phyloP scores from a whole-genome alignment of 2,329 filamentous ascomycete genomes.

The Fusarium newnesense region DNA sequence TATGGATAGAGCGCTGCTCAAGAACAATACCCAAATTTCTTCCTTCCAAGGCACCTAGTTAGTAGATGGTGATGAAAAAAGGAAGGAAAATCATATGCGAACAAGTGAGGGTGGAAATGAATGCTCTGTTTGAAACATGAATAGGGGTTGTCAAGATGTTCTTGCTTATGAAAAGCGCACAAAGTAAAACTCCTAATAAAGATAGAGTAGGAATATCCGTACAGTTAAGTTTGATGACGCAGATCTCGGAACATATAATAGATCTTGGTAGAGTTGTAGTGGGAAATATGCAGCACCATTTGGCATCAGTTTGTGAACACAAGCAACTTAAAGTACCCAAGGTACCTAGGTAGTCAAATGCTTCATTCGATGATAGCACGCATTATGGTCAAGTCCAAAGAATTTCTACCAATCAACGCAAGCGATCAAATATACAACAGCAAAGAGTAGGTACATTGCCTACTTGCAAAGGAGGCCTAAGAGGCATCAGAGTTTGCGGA shows the following conservation, averaged over 20 bases:
- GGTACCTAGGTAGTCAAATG: background rate
- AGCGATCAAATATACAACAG: background rate
- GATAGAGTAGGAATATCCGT: background rate
- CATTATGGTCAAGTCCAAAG: background rate
- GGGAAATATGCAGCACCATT: background rate
- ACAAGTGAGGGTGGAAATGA: slow-evolving; percentile 22
- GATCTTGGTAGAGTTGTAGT: background rate
- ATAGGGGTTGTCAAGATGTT: background rate
- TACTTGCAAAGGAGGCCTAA: background rate
- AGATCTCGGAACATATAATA: slow-evolving; percentile 3
- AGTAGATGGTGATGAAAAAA: background rate
- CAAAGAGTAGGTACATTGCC: background rate
- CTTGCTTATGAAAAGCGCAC: background rate
- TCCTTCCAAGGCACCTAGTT: background rate
- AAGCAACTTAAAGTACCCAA: background rate
- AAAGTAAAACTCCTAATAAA: background rate
- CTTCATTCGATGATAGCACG: background rate
- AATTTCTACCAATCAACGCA: background rate
- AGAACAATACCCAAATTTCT: slow-evolving; percentile 7
- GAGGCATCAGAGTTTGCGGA: slow-evolving; percentile 13
- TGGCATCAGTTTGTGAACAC: background rate
- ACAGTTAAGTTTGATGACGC: slow-evolving; percentile 12
- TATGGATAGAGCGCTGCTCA: background rate
- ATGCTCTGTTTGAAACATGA: background rate
- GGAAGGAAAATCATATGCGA: slow-evolving; percentile 12